Conservation (phyloP, 208 protist species). For the Leishmania turanica region DNA sequence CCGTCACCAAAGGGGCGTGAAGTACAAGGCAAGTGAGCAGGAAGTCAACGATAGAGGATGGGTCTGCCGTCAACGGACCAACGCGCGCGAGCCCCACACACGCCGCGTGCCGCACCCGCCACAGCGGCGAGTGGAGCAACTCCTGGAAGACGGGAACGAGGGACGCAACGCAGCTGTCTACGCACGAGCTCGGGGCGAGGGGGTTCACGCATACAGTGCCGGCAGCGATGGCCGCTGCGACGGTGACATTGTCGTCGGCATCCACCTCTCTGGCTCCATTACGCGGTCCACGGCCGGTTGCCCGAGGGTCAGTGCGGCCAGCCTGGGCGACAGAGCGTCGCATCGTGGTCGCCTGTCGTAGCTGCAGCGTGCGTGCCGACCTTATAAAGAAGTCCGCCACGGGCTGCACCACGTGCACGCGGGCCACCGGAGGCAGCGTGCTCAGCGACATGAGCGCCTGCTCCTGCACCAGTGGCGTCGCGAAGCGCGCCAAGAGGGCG, state of each 20-base stretch:
- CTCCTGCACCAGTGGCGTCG: slow-evolving; percentile 41
- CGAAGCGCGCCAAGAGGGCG: slow-evolving; percentile 21
- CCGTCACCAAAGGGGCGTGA: background rate
- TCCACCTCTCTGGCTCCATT: background rate
- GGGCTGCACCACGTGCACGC: slow-evolving; percentile 51
- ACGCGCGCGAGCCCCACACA: slow-evolving; percentile 62
- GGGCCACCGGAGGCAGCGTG: slow-evolving; percentile 48
- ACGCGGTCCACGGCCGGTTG: background rate
- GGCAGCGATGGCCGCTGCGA: slow-evolving; percentile 47
- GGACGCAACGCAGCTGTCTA: background rate
- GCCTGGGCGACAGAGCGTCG: slow-evolving; percentile 7
- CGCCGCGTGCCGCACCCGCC: slow-evolving; percentile 57
- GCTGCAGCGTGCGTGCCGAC: slow-evolving; percentile 15
- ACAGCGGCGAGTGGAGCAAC: slow-evolving; percentile 37
- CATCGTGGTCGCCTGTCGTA: slow-evolving; percentile 26
- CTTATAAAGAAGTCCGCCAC: slow-evolving; percentile 58
- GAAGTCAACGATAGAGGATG: slow-evolving; percentile 14
- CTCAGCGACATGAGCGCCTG: slow-evolving; percentile 62
- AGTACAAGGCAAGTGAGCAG: slow-evolving; percentile 4
- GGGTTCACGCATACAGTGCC: slow-evolving; percentile 44
- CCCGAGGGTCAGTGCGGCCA: background rate
- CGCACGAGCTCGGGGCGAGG: slow-evolving; percentile 13
- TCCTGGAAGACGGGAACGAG: slow-evolving; percentile 21
- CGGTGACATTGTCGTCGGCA: slow-evolving; percentile 42
- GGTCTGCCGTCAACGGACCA: slow-evolving; percentile 24